phyloP scores from a whole-genome alignment of 148 eudicot genomes.

The Amaranthus palmeri region DNA sequence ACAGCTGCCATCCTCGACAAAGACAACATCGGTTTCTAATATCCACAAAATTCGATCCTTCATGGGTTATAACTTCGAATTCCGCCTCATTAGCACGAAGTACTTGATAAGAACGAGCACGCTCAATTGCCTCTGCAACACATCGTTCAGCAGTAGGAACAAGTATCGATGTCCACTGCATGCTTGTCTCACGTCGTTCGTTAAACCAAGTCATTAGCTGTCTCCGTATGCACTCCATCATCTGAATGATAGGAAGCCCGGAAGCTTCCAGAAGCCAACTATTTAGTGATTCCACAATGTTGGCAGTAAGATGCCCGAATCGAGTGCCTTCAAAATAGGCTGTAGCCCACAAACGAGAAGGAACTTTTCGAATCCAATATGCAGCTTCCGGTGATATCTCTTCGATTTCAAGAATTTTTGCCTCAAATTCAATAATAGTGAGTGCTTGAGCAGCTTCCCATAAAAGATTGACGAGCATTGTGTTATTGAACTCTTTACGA shows the following conservation, averaged over 20 bases:
- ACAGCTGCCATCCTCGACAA: constrained; percentile 55
- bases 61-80: constrained; percentile 49
- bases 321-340: constrained; percentile 59
- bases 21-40: constrained; percentile 47
- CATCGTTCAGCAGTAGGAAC: constrained; percentile 49
- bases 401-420: constrained; percentile 42
- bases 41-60: constrained; percentile 48
- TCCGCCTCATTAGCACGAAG: constrained; percentile 58
- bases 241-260: constrained; percentile 50
- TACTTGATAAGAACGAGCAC: constrained; percentile 46
- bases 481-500: constrained; percentile 43
- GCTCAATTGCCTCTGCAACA: constrained; percentile 50
- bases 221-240: constrained; percentile 53
- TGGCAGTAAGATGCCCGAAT: constrained; percentile 56
- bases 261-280: constrained; percentile 50
- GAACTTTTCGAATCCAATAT: constrained; percentile 44
- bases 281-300: constrained; percentile 38
- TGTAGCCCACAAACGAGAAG: constrained; percentile 59
- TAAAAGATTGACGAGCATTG: constrained; percentile 39
- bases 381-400: constrained; percentile 49
- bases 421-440: constrained; percentile 39
- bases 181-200: constrained; percentile 53
- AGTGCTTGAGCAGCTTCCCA: constrained; percentile 58
- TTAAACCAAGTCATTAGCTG: constrained; percentile 68
- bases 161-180: constrained; percentile 51